A percentile compares a stretch with the other conserved stretches of the same genome.
Evolutionary conservation across 305 asterid genomes (phyloP).

Genomic region (Nicotiana rustica): DNA sequence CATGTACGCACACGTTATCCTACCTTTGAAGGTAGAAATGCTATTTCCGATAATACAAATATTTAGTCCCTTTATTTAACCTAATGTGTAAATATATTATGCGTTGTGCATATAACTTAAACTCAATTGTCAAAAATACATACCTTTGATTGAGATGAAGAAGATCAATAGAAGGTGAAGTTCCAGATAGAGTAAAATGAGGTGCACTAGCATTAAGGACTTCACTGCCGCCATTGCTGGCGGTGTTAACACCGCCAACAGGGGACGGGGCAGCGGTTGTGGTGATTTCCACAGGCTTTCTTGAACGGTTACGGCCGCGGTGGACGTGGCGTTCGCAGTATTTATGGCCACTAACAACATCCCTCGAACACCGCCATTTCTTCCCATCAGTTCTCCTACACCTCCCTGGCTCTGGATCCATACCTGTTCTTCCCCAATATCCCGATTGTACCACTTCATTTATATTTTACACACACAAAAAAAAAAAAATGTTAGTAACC

Average conservation of each 20-base stretch:
- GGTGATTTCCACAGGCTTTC: slow-evolving; percentile 98
- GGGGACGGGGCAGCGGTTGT: slow-evolving; percentile 34
- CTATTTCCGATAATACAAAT: too few relatives aligned
- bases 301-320: slow-evolving; percentile 94
- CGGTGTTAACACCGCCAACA: neutral
- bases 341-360: slow-evolving; percentile 81
- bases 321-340: slow-evolving; percentile 93
- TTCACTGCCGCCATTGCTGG: slow-evolving; percentile 17
- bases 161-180: slow-evolving; percentile 60
- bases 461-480: neutral
- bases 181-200: slow-evolving; percentile 56
- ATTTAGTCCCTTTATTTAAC: neutral
- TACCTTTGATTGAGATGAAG: slow-evolving; percentile 76
- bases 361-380: slow-evolving; percentile 98
- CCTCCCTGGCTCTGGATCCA: slow-evolving; percentile 98
- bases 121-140: neutral
- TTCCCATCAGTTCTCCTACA: slow-evolving; percentile 97
- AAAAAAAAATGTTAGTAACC: neutral
- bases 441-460: slow-evolving; percentile 73
- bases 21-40: too few relatives aligned
- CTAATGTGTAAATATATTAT: neutral
- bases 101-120: neutral
- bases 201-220: slow-evolving; percentile 41
- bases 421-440: slow-evolving; percentile 77
- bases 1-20: too few relatives aligned